Base-by-base conservation (phyloP, 345 rosid species). In the Draba incana region DNA sequence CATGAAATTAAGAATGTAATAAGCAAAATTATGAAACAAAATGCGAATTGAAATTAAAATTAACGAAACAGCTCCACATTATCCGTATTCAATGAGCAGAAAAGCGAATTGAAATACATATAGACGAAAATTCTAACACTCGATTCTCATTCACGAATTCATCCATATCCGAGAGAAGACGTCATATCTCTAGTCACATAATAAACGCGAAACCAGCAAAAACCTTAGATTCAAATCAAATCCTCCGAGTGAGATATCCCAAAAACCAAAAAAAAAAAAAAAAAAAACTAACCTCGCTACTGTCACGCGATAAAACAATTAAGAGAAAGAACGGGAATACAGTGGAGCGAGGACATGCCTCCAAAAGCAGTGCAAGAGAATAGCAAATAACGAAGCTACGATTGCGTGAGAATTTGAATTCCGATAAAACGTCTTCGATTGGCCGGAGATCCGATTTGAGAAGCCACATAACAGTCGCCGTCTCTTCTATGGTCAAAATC, bases 361-460 rank as follows among this genome's bases (percentile, higher is more conserved):
- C 78, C 56, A 92, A 64, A 62, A 89, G 68, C 31, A 84, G 71
- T 1, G 54, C 74, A 48, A 86, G 92, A 66, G 92, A 83, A 55
- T 44, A 68, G 84, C 94, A 92, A 78, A 78, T 70, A 53, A 58
- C 31, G 77, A 87, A 76, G 57, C 64, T 53, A 56, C 81, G 86
- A 48, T 70, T 28, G 59, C 60, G 78, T 45, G 75, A 31, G 80
- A 92, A 71, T 10, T 72, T 73, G 82, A 86, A 87, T 68, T 89
- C 90, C 57, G 90, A 37, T 9, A 79, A 45, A 51, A 82, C 75
- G 47, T 84, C 89, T 20, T 77, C 84, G 51, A 89, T 66, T 2
- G 89, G 80, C 23, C 78, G 80, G 41, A 81, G 79, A 60, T 85
- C 94, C 44, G 80, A 79, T 63, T 82, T 82, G 56, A 89, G 81